These are phyloP conservation scores for Chaetoceros muelleri DNA, from an alignment of 108 stramenopile genomes.

Conservation along the genomic window DNA sequence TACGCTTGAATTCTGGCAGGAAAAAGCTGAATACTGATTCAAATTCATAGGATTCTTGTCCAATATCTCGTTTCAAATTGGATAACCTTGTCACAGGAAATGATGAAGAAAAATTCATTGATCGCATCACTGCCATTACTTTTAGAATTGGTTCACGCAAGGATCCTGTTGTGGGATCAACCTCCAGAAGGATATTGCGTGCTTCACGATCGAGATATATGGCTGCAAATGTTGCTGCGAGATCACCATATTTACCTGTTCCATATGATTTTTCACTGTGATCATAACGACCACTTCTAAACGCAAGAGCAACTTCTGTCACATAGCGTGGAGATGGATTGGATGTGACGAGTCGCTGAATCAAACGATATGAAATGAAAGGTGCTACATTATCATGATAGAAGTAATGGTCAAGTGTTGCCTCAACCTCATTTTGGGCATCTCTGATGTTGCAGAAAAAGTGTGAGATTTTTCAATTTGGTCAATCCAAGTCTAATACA, in stretches of 20 bases:
- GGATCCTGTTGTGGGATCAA: slow-evolving; percentile 39
- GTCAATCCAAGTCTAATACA: slow-evolving; percentile 10
- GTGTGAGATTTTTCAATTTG: too few species aligned
- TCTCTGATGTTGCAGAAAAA: slow-evolving; percentile 9
- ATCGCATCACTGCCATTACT: slow-evolving; percentile 37
- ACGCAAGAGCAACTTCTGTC: slow-evolving; percentile 28
- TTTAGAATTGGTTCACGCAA: slow-evolving; percentile 41
- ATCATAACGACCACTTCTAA: slow-evolving; percentile 16
- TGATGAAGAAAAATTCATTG: slow-evolving; percentile 25
- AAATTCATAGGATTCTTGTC: slow-evolving; percentile 27
- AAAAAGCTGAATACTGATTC: slow-evolving; percentile 44
- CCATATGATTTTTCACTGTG: slow-evolving; percentile 12
- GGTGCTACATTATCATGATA: slow-evolving; percentile 41
- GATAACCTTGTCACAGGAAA: slow-evolving; percentile 28
- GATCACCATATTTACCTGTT: slow-evolving; percentile 39
- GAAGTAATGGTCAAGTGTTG: slow-evolving; percentile 41
- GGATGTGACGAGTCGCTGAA: slow-evolving; percentile 34
- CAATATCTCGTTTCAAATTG: slow-evolving; percentile 16
- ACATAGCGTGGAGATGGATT: slow-evolving; percentile 40
- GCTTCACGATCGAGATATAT: slow-evolving; percentile 46
- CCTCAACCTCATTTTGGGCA: slow-evolving; percentile 39
- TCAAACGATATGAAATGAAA: slow-evolving; percentile 28
- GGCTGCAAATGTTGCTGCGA: slow-evolving; percentile 46
- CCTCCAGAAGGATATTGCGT: slow-evolving; percentile 24
- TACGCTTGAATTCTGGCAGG: slow-evolving; percentile 29